phyloP scores from a whole-genome alignment of 2,329 filamentous ascomycete species.

The Orbilia oligospora region DNA sequence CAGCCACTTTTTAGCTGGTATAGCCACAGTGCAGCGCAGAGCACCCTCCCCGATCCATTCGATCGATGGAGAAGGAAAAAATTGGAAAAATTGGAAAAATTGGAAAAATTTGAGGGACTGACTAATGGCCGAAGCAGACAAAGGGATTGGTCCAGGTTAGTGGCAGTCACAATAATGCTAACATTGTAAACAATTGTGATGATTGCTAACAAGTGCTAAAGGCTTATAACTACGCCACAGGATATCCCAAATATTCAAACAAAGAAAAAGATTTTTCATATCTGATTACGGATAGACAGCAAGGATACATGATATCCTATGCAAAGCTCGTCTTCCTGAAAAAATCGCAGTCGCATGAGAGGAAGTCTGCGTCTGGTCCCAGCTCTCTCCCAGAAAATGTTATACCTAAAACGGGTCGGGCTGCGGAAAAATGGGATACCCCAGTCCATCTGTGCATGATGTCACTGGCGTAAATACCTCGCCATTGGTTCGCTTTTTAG shows the following conservation, averaged over 20 bases:
- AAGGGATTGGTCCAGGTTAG: too few relatives aligned
- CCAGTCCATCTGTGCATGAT: constrained; percentile 53
- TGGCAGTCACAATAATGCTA: too few relatives aligned
- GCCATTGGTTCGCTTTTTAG: constrained; percentile 59
- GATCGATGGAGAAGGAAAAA: too few relatives aligned
- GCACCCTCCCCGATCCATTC: background rate
- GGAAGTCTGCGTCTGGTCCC: background rate
- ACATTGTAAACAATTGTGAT: too few relatives aligned
- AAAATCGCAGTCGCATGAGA: constrained; percentile 23
- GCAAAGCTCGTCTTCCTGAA: background rate
- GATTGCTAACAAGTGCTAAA: too few relatives aligned
- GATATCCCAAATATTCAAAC: background rate
- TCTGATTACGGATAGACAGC: background rate
- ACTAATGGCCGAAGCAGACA: background rate
- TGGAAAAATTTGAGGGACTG: background rate
- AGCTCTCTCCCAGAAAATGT: background rate
- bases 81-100: too few relatives aligned
- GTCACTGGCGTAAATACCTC: constrained; percentile 45
- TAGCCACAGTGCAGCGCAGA: too few relatives aligned
- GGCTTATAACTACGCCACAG: background rate
- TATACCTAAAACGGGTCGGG: constrained; percentile 23
- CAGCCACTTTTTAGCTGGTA: constrained; percentile 11
- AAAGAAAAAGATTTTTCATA: background rate
- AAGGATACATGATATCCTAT: background rate
- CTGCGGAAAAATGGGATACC: constrained; percentile 45